Conservation (phyloP, 169 alveolate species). For the Plasmodium reichenowi region DNA sequence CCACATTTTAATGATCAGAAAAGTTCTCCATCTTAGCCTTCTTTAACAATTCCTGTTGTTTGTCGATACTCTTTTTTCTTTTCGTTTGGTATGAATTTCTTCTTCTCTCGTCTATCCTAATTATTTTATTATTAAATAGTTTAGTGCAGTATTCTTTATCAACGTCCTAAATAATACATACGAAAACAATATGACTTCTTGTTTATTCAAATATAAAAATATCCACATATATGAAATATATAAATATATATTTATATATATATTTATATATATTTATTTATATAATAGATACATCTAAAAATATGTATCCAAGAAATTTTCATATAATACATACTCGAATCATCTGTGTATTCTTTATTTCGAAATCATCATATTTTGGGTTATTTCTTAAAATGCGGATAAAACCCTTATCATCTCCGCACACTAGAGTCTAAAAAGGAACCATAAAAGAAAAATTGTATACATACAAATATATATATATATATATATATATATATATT, state of each 20-base stretch:
- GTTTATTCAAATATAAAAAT: too few relatives aligned
- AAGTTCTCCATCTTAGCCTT: conserved; percentile 9
- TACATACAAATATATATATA: background rate
- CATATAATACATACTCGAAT: too few relatives aligned
- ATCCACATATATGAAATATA: background rate
- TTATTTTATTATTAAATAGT: background rate
- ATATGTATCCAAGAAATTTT: too few relatives aligned
- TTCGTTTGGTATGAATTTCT: conserved; percentile 22
- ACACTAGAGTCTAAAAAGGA: conserved; percentile 41
- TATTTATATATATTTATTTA: background rate
- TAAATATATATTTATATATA: background rate
- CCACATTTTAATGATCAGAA: conserved; percentile 7
- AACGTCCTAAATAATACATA: background rate
- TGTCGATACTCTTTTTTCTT: conserved; percentile 13
- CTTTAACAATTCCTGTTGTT: conserved; percentile 7
- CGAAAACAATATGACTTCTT: too few relatives aligned
- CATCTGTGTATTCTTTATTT: conserved; percentile 12
- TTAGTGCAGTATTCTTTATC: background rate
- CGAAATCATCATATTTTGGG: conserved; percentile 64
- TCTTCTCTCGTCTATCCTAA: conserved; percentile 17
- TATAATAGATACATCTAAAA: background rate
- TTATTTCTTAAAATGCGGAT: conserved; percentile 62
- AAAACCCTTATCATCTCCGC: conserved; percentile 70
- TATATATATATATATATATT: background rate
- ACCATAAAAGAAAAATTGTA: background rate